Evolutionary conservation across 1,284 basidiomycete species (phyloP).

Genomic region (Pterulicium gracile): DNA sequence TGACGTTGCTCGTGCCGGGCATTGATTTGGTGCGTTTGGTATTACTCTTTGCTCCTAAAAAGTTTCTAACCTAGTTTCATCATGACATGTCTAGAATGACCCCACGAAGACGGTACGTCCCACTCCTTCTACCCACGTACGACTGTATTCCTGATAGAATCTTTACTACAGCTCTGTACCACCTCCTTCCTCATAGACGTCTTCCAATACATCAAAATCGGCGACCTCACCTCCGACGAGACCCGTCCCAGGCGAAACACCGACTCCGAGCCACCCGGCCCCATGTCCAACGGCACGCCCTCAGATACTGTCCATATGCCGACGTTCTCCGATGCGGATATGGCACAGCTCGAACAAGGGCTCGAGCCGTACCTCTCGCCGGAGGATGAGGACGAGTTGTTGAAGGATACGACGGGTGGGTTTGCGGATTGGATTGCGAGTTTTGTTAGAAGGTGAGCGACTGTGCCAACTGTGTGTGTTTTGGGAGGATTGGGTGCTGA

Average conservation of each 20-base stretch:
- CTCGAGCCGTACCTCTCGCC: slow-evolving; percentile 30
- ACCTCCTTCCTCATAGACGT: slow-evolving; percentile 71
- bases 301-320: slow-evolving; percentile 21
- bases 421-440: slow-evolving; percentile 78
- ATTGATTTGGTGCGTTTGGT: slow-evolving; percentile 56
- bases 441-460: slow-evolving; percentile 59
- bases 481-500: too few species aligned
- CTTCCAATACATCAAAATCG: slow-evolving; percentile 75
- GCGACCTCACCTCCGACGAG: slow-evolving; percentile 49
- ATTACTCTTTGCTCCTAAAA: not conserved
- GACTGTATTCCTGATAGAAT: not conserved
- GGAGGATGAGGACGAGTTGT: slow-evolving; percentile 42
- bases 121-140: not conserved
- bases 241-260: slow-evolving; percentile 15
- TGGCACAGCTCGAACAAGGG: slow-evolving; percentile 20
- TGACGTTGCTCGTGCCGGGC: slow-evolving; percentile 82
- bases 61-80: slow-evolving; percentile 4
- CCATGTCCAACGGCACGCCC: slow-evolving; percentile 6
- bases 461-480: not conserved
- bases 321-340: slow-evolving; percentile 23
- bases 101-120: slow-evolving; percentile 73
- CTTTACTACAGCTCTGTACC: slow-evolving; percentile 45
- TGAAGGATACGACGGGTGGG: slow-evolving; percentile 44
- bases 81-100: slow-evolving; percentile 51
- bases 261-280: slow-evolving; percentile 23